Percentiles rank a stretch among this genome's conserved stretches.
These are phyloP conservation scores for Leptographium procerum DNA, from an alignment of 2,329 filamentous ascomycete species.

Conservation along the genomic window DNA sequence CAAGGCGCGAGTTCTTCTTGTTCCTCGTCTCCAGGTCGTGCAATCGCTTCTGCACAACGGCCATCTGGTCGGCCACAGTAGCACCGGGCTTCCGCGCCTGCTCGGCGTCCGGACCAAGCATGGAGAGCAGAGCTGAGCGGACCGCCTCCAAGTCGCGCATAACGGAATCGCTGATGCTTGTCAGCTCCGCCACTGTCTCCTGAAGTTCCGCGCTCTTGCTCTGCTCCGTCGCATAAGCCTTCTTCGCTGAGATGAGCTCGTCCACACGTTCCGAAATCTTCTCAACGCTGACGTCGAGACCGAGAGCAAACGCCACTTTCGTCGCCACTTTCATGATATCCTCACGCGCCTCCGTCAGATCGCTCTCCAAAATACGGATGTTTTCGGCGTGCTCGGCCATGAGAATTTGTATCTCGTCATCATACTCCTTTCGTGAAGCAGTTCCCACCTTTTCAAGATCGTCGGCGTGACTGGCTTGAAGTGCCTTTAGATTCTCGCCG, in stretches of 20 bases:
- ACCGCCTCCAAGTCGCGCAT: conserved; percentile 52
- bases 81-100: conserved; percentile 30
- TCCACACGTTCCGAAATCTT: conserved; percentile 53
- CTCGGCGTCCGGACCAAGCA: conserved; percentile 40
- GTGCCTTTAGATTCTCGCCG: conserved; percentile 36
- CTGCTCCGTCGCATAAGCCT: conserved; percentile 47
- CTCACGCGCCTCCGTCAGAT: conserved; percentile 54
- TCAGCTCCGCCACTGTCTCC: conserved; percentile 41
- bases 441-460: conserved; percentile 37
- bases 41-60: conserved; percentile 55
- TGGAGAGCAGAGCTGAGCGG: conserved; percentile 39
- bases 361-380: conserved; percentile 44
- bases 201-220: conserved; percentile 47
- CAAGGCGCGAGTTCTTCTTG: conserved; percentile 81
- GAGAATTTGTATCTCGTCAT: conserved; percentile 45
- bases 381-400: conserved; percentile 49
- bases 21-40: conserved; percentile 54
- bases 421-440: conserved; percentile 41
- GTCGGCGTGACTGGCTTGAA: conserved; percentile 38
- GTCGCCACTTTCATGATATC: conserved; percentile 53
- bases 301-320: conserved; percentile 48
- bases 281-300: conserved; percentile 55
- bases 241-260: conserved; percentile 45
- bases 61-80: conserved; percentile 43
- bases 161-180: conserved; percentile 45